Conservation (phyloP, 1,284 basidiomycete genomes). For the Volvariella surrecta region DNA sequence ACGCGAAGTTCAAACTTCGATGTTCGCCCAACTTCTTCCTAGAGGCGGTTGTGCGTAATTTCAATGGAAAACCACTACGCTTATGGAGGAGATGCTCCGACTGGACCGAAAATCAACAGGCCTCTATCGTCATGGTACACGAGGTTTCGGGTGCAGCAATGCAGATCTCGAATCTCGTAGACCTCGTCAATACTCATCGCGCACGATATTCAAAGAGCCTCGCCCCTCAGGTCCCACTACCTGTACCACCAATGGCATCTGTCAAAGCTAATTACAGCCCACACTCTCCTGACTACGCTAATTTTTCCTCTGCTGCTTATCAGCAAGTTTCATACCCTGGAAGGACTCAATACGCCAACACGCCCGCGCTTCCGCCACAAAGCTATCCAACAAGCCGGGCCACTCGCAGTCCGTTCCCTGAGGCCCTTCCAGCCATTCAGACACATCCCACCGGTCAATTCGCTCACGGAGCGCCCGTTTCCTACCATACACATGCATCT, state of each 20-base stretch:
- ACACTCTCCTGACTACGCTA: conserved; percentile 11
- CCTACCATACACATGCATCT: too few species aligned
- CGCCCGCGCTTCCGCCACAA: too few species aligned
- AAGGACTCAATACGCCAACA: too few species aligned
- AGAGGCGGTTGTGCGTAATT: conserved; percentile 32
- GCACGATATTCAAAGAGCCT: conserved; percentile 1
- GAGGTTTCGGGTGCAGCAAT: conserved; percentile 56
- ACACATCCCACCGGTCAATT: too few species aligned
- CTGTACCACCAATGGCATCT: conserved; percentile 4
- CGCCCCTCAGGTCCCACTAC: conserved; percentile 18
- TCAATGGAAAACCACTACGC: conserved; percentile 26
- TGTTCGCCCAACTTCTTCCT: conserved; percentile 61
- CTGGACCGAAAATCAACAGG: conserved; percentile 73
- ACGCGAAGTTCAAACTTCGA: conserved; percentile 55
- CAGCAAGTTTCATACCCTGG: too few species aligned
- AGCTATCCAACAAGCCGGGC: too few species aligned
- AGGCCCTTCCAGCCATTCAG: too few species aligned
- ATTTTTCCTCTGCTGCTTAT: not conserved
- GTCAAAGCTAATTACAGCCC: not conserved
- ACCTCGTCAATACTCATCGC: not conserved
- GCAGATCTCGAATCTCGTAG: conserved; percentile 43
- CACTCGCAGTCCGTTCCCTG: too few species aligned
- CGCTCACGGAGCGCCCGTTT: too few species aligned
- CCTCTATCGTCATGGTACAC: conserved; percentile 55
- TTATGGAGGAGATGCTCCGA: conserved; percentile 62